Evolutionary conservation across 176 grass and related monocot genomes (phyloP), one percentile per base, ranked within the genome.

Genomic region (Metroxylon sagu): DNA sequence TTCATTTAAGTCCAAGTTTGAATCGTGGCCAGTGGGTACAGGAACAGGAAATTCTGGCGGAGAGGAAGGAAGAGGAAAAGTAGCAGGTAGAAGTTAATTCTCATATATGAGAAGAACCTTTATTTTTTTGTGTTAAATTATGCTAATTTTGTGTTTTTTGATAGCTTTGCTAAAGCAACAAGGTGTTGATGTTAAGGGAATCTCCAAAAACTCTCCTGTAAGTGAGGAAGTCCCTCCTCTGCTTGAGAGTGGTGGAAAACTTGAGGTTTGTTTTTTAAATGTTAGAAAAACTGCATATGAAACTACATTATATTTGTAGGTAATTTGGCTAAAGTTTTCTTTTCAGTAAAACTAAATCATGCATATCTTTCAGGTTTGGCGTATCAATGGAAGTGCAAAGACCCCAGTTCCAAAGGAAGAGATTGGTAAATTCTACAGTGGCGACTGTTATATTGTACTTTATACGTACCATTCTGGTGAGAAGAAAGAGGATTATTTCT

Each of bases 191-290:
- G 48, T 96, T 55, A 96, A 96, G 64, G 86, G 86, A 72, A 53
- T 68, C 31, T 29, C 91, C 68, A 96, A 90, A 75, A 68, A 21
- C 54, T 60, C 78, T 72, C 86, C 77, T 67, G 68, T 85, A 49
- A 82, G 79, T 21, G 92, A 96, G 80, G 92, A 90, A 83, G 83
- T 96, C 87, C 92, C 92, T 79, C 92, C 92, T 77, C 82, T 96
- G 83, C 92, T 96, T 49, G 92, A 96, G 77, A 67, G 80, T 56
- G 60, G 76, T 66, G 92, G 92, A 79, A 96, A 90, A 82, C 80
- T 96, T 2, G 86, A 96, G 87, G 92, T 96, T 76, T 54, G 53
- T 49, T 72, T 83, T 15, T 62, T 70, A 8, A 53, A 70, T 25
- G 72, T 70, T 78, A 35, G 18, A 49, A 21, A 61, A 61, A 25